A percentile compares a stretch with the other conserved stretches of the same genome.
phyloP scores from a whole-genome alignment of 768 basidiomycete species.

The Phlebiopsis gigantea region DNA sequence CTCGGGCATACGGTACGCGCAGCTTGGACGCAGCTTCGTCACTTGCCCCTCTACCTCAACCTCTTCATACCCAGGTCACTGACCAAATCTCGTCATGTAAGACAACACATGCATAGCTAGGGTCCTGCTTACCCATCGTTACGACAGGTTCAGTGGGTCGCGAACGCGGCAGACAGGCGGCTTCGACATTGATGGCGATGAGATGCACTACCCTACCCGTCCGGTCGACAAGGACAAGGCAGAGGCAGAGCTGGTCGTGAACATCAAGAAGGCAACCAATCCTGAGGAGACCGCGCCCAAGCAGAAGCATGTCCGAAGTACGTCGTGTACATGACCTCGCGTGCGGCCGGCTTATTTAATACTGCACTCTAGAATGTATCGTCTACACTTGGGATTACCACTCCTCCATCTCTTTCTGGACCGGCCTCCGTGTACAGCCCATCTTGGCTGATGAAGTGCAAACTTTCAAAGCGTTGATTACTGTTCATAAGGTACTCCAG shows the following conservation, averaged over 20 bases:
- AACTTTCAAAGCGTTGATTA: slow-evolving; percentile 97
- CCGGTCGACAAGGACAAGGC: slow-evolving; percentile 99
- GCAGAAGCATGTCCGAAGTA: slow-evolving; percentile 99
- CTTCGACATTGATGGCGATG: slow-evolving; percentile 75
- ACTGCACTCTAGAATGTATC: slow-evolving; percentile 74
- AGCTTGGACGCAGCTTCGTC: background rate
- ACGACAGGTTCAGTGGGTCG: slow-evolving; percentile 17
- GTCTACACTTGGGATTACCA: slow-evolving; percentile 99
- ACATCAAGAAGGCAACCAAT: slow-evolving; percentile 98
- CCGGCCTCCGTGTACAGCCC: slow-evolving; percentile 92
- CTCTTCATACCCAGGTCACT: slow-evolving; percentile 8
- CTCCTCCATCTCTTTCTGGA: slow-evolving; percentile 97
- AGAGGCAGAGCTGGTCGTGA: slow-evolving; percentile 86
- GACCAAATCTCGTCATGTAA: background rate
- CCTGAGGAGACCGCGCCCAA: slow-evolving; percentile 96
- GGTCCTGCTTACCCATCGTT: background rate
- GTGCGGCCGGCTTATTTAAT: background rate
- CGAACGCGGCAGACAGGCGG: slow-evolving; percentile 20
- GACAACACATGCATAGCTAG: background rate
- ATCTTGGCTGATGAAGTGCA: slow-evolving; percentile 96
- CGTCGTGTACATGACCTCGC: slow-evolving; percentile 26
- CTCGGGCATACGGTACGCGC: slow-evolving; percentile 3
- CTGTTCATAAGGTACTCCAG: slow-evolving; percentile 95
- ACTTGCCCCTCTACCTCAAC: slow-evolving; percentile 1
- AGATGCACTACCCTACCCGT: slow-evolving; percentile 89